phyloP scores from a whole-genome alignment of 2,329 filamentous ascomycete genomes.

The Clarireedia paspali region DNA sequence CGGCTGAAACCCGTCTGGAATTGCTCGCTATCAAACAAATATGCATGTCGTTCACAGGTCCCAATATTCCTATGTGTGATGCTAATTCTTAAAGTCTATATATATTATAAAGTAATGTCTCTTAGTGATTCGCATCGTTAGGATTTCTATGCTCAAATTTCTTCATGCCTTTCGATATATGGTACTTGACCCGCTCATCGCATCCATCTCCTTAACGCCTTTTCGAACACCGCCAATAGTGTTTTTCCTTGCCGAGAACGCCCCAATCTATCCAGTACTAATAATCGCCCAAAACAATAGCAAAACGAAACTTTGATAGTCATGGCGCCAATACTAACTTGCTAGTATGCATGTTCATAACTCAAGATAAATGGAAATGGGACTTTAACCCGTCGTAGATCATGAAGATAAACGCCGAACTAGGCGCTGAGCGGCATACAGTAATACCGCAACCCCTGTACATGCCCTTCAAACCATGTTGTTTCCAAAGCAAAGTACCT shows the following conservation, averaged over 20 bases:
- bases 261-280: neutral
- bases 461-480: conserved; percentile 74
- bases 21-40: no score
- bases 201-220: neutral
- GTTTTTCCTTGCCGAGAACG: neutral
- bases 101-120: no score
- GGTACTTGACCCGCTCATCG: neutral
- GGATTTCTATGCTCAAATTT: no score
- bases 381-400: conserved; percentile 82
- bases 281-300: neutral
- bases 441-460: conserved; percentile 96
- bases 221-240: neutral
- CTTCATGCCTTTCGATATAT: neutral
- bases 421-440: conserved; percentile 77
- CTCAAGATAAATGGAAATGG: conserved; percentile 5
- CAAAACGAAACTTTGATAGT: neutral
- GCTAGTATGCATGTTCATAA: neutral
- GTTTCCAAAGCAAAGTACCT: conserved; percentile 65
- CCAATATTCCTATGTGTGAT: no score
- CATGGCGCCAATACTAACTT: neutral
- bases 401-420: conserved; percentile 97
- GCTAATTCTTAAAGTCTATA: no score
- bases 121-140: no score
- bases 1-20: no score
- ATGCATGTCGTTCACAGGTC: no score